These are phyloP conservation scores for Ophiognomonia clavigignenti-juglandacearum DNA, from an alignment of 2,329 filamentous ascomycete genomes.

Conservation along the genomic window DNA sequence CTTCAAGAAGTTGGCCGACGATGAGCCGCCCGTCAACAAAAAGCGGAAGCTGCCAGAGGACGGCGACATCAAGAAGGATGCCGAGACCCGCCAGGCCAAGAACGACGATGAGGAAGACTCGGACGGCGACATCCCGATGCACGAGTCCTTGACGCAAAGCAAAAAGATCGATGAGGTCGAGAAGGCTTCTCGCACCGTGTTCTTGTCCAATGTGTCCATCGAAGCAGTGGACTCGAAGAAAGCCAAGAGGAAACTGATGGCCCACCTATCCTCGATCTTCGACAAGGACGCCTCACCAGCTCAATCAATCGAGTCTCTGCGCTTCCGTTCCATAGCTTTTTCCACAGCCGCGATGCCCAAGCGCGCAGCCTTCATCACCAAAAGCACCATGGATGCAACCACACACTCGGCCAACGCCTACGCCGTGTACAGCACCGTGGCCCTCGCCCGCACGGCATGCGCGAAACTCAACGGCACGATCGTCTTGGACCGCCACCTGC, in stretches of 20 bases:
- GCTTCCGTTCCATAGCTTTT: conserved; percentile 92
- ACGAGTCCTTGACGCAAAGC: conserved; percentile 51
- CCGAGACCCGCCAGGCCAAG: conserved; percentile 41
- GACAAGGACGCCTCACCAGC: conserved; percentile 43
- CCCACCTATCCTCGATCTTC: conserved; percentile 75
- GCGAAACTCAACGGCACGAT: conserved; percentile 76
- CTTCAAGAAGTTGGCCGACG: conserved; percentile 58
- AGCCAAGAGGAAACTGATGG: conserved; percentile 70
- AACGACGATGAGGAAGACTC: conserved; percentile 26
- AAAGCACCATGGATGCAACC: conserved; percentile 84
- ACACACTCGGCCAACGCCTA: conserved; percentile 94
- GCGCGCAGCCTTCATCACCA: conserved; percentile 89
- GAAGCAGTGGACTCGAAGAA: conserved; percentile 77
- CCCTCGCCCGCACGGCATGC: conserved; percentile 72
- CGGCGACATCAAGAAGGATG: conserved; percentile 37
- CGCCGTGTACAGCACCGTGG: conserved; percentile 73
- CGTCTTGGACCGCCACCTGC: conserved; percentile 80
- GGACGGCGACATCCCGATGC: conserved; percentile 42
- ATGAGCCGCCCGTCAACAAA: conserved; percentile 48
- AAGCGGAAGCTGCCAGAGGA: conserved; percentile 38
- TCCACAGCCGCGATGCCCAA: conserved; percentile 74
- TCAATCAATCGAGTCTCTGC: conserved; percentile 82
- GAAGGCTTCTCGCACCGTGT: conserved; percentile 85
- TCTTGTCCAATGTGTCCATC: conserved; percentile 85
- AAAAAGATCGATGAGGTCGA: conserved; percentile 64